phyloP scores from a whole-genome alignment of 2,329 filamentous ascomycete species.

The Fusarium sp. region DNA sequence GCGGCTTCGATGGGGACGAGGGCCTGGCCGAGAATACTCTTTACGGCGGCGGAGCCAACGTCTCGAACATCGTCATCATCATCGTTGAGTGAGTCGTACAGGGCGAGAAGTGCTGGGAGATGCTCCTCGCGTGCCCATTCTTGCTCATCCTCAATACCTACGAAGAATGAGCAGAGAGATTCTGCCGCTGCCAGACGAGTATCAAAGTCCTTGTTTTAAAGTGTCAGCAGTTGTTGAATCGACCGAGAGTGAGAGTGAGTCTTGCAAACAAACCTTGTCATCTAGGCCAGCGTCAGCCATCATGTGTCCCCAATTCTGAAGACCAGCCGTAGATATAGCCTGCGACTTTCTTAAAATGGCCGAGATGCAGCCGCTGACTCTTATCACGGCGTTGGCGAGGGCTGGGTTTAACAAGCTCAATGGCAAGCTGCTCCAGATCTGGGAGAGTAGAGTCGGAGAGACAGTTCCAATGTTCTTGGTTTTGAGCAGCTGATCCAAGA shows the following conservation, averaged over 20 bases:
- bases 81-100: constrained; percentile 85
- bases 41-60: constrained; percentile 64
- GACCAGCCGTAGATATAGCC: constrained; percentile 20
- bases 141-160: constrained; percentile 23
- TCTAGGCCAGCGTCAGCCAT: constrained; percentile 60
- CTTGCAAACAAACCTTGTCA: constrained; percentile 61
- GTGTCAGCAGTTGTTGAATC: constrained; percentile 7
- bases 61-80: constrained; percentile 91
- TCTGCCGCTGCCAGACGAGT: constrained; percentile 69
- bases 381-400: constrained; percentile 61
- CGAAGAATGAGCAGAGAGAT: constrained; percentile 65
- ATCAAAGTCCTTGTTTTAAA: constrained; percentile 65
- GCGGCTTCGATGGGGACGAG: constrained; percentile 62
- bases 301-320: constrained; percentile 60
- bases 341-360: constrained; percentile 45
- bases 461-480: constrained; percentile 42
- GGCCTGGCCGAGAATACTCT: constrained; percentile 56
- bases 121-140: constrained; percentile 48
- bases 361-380: constrained; percentile 58
- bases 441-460: constrained; percentile 47
- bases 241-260: neutral
- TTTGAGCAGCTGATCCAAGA: constrained; percentile 55
- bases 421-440: constrained; percentile 55
- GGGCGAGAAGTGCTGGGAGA: constrained; percentile 68
- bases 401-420: constrained; percentile 56